Percentiles rank a stretch among this genome's conserved stretches.
Evolutionary conservation across 2,329 filamentous ascomycete genomes (phyloP).

Genomic region (Capronia coronata): DNA sequence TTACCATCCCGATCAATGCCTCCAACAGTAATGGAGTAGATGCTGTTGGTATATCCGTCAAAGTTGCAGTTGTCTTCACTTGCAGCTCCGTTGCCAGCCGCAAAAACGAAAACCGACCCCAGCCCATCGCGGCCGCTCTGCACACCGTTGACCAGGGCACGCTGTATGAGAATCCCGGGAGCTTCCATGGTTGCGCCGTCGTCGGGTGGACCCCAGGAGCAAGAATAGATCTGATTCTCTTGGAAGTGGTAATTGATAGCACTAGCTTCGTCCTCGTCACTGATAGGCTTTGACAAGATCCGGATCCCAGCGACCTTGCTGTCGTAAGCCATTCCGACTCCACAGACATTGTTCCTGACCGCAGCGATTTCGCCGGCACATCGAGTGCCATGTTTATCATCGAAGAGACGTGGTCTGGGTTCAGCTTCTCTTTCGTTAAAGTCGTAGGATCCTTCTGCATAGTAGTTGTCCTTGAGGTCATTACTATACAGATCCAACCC

Average conservation of each 20-base stretch:
- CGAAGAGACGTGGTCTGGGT: conserved; percentile 71
- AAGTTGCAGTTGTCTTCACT: conserved; percentile 97
- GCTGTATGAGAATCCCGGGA: conserved; percentile 77
- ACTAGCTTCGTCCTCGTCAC: conserved; percentile 83
- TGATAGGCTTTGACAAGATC: conserved; percentile 84
- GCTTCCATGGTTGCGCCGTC: conserved; percentile 92
- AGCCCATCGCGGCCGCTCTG: conserved; percentile 77
- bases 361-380: conserved; percentile 93
- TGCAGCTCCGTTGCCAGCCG: conserved; percentile 84
- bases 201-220: conserved; percentile 95
- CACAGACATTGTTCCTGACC: conserved; percentile 85
- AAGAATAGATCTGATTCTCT: conserved; percentile 94
- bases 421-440: conserved; percentile 81
- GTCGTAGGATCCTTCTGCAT: conserved; percentile 84
- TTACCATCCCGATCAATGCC: conserved; percentile 78
- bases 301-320: conserved; percentile 84
- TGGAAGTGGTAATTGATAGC: conserved; percentile 90
- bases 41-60: conserved; percentile 98
- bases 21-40: conserved; percentile 95
- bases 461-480: conserved; percentile 90
- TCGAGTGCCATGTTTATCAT: conserved; percentile 86
- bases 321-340: conserved; percentile 92
- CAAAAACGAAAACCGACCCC: conserved; percentile 93
- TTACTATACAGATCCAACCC: conserved; percentile 93
- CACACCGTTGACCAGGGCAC: conserved; percentile 85